These are phyloP conservation scores for Cymbopogon flexuosus DNA, from an alignment of 202 grass and related monocot species.

Conservation along the genomic window DNA sequence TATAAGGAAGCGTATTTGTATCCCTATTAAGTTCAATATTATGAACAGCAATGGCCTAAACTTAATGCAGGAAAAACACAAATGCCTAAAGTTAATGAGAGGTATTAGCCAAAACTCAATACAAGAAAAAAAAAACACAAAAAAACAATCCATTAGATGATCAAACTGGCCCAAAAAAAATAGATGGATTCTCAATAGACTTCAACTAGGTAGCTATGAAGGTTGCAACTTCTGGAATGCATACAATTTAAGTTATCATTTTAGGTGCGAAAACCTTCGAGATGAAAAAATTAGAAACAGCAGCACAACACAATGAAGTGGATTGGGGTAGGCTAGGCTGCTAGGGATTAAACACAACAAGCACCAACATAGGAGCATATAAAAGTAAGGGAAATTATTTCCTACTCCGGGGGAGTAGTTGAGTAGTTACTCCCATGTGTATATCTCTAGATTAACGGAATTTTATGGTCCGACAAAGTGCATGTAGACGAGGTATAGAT, in stretches of 20 bases:
- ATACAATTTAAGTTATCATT: conserved; percentile 1
- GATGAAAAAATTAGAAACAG: not conserved
- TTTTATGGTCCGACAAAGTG: too few relatives aligned
- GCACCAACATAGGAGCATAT: not conserved
- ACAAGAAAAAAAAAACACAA: not conserved
- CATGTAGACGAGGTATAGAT: too few relatives aligned
- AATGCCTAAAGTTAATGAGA: not conserved
- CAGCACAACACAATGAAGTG: not conserved
- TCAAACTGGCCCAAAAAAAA: not conserved
- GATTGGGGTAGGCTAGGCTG: not conserved
- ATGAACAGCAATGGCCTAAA: not conserved
- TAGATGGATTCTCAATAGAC: conserved; percentile 10
- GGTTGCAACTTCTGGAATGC: not conserved
- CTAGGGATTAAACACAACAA: not conserved
- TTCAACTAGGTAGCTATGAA: not conserved
- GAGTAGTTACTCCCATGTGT: too few relatives aligned
- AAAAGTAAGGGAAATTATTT: too few relatives aligned
- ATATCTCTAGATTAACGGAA: too few relatives aligned
- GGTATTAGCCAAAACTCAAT: not conserved
- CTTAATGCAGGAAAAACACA: not conserved
- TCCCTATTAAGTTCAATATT: not conserved
- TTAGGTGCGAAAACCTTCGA: not conserved
- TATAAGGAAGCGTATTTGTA: not conserved
- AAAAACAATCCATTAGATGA: not conserved
- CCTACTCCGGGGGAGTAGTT: too few relatives aligned